Conservation (phyloP, 768 basidiomycete species). For the Amanita polypyramis region DNA sequence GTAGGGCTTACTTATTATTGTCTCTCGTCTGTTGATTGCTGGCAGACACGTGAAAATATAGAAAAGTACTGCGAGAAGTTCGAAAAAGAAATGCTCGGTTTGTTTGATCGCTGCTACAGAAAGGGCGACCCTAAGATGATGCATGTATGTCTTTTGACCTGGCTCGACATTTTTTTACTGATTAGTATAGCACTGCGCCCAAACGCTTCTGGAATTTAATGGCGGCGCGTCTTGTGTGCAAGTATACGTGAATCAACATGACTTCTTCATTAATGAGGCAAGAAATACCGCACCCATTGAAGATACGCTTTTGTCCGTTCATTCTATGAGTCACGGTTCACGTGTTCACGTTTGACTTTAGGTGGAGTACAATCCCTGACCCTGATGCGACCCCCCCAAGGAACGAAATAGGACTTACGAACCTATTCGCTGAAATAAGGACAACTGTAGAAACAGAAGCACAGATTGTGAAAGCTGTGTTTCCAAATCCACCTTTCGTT, state of each 20-base stretch:
- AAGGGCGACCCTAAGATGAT: slow-evolving; percentile 99
- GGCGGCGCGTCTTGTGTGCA: slow-evolving; percentile 95
- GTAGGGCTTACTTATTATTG: slow-evolving; percentile 25
- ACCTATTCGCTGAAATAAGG: slow-evolving; percentile 80
- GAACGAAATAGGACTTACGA: slow-evolving; percentile 66
- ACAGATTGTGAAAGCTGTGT: slow-evolving; percentile 97
- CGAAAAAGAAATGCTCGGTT: slow-evolving; percentile 94
- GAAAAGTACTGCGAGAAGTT: slow-evolving; percentile 98
- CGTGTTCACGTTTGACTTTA: slow-evolving; percentile 18
- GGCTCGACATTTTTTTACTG: background rate
- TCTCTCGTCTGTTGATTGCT: background rate
- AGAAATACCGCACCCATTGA: slow-evolving; percentile 48
- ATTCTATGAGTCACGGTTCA: background rate
- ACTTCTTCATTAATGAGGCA: slow-evolving; percentile 96
- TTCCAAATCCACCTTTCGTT: slow-evolving; percentile 90
- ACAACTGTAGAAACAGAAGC: slow-evolving; percentile 90
- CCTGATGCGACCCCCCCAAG: slow-evolving; percentile 71
- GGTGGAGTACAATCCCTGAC: slow-evolving; percentile 77
- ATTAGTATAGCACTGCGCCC: slow-evolving; percentile 80
- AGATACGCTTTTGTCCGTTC: slow-evolving; percentile 45
- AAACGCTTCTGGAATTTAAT: slow-evolving; percentile 95
- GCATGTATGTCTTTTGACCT: slow-evolving; percentile 53
- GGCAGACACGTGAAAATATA: slow-evolving; percentile 79
- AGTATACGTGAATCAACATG: slow-evolving; percentile 98
- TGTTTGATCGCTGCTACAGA: slow-evolving; percentile 93